Percentiles rank a stretch among this genome's conserved stretches.
phyloP scores from a whole-genome alignment of 148 eudicot genomes.

The Nepenthes mirabilis region DNA sequence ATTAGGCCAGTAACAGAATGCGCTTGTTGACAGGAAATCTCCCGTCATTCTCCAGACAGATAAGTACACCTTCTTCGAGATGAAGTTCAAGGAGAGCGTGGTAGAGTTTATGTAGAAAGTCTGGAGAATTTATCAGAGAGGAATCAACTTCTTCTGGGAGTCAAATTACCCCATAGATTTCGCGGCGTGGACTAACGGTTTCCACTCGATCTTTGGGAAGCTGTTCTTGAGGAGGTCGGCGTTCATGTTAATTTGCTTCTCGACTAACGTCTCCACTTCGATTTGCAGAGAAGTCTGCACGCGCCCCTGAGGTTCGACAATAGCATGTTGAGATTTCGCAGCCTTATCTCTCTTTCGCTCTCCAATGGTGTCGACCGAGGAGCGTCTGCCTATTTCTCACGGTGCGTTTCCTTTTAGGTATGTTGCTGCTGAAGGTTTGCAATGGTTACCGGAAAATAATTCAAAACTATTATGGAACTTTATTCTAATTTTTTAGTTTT shows the following conservation, averaged over 20 bases:
- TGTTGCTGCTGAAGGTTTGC: no score
- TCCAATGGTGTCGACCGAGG: background rate
- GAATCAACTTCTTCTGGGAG: conserved; percentile 47
- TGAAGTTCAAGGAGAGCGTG: conserved; percentile 85
- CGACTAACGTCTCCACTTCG: conserved; percentile 45
- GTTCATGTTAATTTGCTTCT: conserved; percentile 62
- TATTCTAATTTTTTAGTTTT: no score
- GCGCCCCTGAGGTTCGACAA: conserved; percentile 92
- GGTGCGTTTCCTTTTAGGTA: no score
- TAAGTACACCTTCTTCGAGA: conserved; percentile 77
- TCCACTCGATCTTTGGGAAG: conserved; percentile 73
- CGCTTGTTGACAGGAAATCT: conserved; percentile 48
- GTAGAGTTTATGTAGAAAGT: conserved; percentile 40
- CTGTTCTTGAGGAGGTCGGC: conserved; percentile 66
- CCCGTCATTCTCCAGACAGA: conserved; percentile 78
- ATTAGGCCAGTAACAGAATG: no score
- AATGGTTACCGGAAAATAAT: no score
- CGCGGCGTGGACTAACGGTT: conserved; percentile 64
- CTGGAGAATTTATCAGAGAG: conserved; percentile 28
- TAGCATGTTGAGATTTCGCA: conserved; percentile 90
- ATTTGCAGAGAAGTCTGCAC: conserved; percentile 67
- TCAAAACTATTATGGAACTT: no score
- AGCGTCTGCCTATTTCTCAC: no score
- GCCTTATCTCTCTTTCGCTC: conserved; percentile 44
- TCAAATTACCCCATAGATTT: conserved; percentile 47